Base-by-base conservation (phyloP, 2,329 filamentous ascomycete species). In the Fusarium miscanthi region DNA sequence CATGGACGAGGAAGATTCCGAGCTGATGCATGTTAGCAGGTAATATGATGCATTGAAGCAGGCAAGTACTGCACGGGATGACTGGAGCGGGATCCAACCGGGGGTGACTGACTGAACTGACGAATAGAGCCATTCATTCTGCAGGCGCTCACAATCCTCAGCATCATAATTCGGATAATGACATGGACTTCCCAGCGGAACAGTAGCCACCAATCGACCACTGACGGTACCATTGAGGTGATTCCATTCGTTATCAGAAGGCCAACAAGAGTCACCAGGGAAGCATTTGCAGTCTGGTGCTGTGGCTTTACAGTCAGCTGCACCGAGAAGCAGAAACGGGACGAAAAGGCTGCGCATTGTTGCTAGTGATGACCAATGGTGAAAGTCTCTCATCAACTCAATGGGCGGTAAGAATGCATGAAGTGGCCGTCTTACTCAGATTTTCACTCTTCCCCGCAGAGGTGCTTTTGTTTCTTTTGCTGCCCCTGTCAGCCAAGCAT, bases 231-330 rank as follows among this genome's bases (percentile, higher is more conserved):
- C 48, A 70, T 90, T 90, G 66, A 90, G 82, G 3, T 68, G 60
- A 8, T 76, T 66, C 88, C 88, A 90, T 19, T 79, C 76, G 2
- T 72, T 41, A 3, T 57, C 25, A 3, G 81, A 80, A 1, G 88
- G 88, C 88, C 88, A 90, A 73, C 85, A 87, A 1, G 72, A 23
- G 48, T 89, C 86, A 14, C 82, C 84, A 1, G 88, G 87, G 10
- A 73, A 60, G 5, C 66, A 73, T 51, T 67, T 73, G 31, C 70
- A 73, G 13, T 23, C 23, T 19, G 5, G 14, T 23, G 3, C 42
- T 3, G 45, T 19, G 4, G 37, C 54, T 19, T 11, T 42, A 31
- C 42, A 48, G 23, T 23, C 16, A 19, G 14, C 23, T n/a, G 63
- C 40, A 13, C 48, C 0, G 2, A 71, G 40, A 37, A 64, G n/a